These are phyloP conservation scores for Blastocystis sp. DNA, from an alignment of 352 stramenopile genomes.

Conservation along the genomic window DNA sequence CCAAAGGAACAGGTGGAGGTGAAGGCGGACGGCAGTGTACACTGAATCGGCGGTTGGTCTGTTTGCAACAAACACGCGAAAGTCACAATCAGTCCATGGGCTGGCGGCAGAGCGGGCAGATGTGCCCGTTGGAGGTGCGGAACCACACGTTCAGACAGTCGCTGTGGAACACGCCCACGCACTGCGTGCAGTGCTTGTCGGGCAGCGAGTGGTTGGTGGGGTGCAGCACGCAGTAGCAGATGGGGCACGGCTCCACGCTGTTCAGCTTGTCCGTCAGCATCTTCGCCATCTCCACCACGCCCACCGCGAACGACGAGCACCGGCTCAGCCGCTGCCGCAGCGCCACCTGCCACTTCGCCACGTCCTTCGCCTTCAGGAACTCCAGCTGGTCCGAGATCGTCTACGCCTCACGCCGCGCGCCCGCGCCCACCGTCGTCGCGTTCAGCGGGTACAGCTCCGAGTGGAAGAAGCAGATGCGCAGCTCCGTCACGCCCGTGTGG, in stretches of 20 bases:
- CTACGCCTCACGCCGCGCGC: neutral
- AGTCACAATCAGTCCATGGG: slow-evolving; percentile 4
- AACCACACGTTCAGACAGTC: slow-evolving; percentile 83
- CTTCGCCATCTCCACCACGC: slow-evolving; percentile 70
- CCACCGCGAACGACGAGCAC: neutral
- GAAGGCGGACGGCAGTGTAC: slow-evolving; percentile 64
- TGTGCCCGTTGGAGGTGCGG: slow-evolving; percentile 76
- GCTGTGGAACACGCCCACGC: slow-evolving; percentile 81
- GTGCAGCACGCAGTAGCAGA: slow-evolving; percentile 82
- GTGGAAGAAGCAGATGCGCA: neutral
- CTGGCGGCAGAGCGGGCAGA: slow-evolving; percentile 81
- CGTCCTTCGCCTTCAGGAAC: neutral
- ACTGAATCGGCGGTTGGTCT: slow-evolving; percentile 42
- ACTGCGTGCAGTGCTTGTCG: slow-evolving; percentile 78
- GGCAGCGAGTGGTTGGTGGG: slow-evolving; percentile 79
- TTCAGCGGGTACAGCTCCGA: slow-evolving; percentile 54
- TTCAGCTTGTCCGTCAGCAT: slow-evolving; percentile 82
- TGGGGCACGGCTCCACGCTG: slow-evolving; percentile 81
- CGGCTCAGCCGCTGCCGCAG: slow-evolving; percentile 12
- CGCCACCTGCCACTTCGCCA: slow-evolving; percentile 31
- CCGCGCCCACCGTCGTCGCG: slow-evolving; percentile 5
- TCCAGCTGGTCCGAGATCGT: slow-evolving; percentile 10
- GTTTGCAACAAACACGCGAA: slow-evolving; percentile 56
- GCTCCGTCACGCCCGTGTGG: neutral
- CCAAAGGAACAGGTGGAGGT: neutral